Conservation (phyloP, 139 green algal genomes). For the Micractinium conductrix region DNA sequence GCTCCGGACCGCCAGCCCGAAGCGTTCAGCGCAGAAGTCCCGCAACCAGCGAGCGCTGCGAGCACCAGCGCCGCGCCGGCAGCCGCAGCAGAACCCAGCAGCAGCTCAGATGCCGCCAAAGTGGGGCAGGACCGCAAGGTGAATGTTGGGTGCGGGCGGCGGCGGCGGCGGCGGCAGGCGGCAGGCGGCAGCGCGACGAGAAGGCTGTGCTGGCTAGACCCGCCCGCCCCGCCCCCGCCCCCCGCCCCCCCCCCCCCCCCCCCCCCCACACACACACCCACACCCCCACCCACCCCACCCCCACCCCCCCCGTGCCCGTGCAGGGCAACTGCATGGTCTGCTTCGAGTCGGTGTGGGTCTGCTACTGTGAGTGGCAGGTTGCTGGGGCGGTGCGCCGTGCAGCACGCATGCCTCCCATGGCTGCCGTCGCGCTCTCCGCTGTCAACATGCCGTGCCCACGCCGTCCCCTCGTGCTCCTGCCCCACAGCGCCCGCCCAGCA, state of each 20-base stretch:
- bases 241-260: no score
- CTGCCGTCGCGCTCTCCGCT: background rate
- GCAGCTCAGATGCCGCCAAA: background rate
- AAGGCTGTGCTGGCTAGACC: no score
- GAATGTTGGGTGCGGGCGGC: no score
- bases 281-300: background rate
- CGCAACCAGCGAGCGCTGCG: background rate
- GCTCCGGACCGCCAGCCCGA: no score
- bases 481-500: background rate
- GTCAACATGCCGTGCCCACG: background rate
- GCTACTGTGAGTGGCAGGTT: slow-evolving; percentile 60
- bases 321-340: slow-evolving; percentile 38
- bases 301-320: background rate
- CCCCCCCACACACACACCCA: no score
- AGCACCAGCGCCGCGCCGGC: background rate
- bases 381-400: background rate
- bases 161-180: background rate
- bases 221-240: no score
- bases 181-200: background rate
- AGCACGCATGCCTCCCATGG: background rate
- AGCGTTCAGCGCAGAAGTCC: no score
- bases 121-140: slow-evolving; percentile 7
- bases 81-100: background rate
- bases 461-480: background rate
- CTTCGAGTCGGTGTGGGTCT: slow-evolving; percentile 70